Evolutionary conservation across 495 filamentous ascomycete genomes (phyloP), one percentile per base, ranked within the genome.

Genomic region (Xylaria cubensis): DNA sequence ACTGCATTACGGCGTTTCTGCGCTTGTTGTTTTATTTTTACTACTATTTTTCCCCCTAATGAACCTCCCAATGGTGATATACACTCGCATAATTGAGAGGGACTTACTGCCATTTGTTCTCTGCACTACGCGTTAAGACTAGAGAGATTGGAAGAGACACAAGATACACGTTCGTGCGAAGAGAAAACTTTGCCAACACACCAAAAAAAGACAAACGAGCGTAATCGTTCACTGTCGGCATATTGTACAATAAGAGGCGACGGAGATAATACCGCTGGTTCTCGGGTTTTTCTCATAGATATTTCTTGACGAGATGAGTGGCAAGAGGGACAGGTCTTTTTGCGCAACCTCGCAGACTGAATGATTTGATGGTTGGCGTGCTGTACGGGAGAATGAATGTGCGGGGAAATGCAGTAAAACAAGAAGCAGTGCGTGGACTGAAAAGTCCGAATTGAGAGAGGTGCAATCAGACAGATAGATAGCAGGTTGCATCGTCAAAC

Each of bases 1-100:
- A 44, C 19, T 66, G 70, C 70, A 67, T 72, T 51, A 36, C 41
- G 70, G 70, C 70, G 70, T 72, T 72, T 34, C 19, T 71, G 39
- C 36, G 24, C 34, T 66, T 71, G 36, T 51, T 13, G 9, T 67
- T 64, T 61, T 26, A 17, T 42, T 67, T 59, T 12, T 51, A 26
- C 17, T 65, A 50, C 39, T 56, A 56, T 13, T 5, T 17, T 39
- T 34, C 12, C 24, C 50, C 41, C 39, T 64, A 59, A 66, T 51
- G 50, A 34, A 59, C 26, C 13, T 56, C 62, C 21, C 48, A 42
- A 21, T 13, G 26, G 41, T 53, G 62, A 61, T 42, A 13, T 67
- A 36, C 29, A 41, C 10, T 59, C 50, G 62, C 70, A 59, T 72
- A 61, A 72, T 71, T 32, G 36, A 71, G 29, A 53, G 39, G 58